Base-by-base conservation (phyloP, 805 yeast genomes). In the Kregervanrija pseudodelftensis region DNA sequence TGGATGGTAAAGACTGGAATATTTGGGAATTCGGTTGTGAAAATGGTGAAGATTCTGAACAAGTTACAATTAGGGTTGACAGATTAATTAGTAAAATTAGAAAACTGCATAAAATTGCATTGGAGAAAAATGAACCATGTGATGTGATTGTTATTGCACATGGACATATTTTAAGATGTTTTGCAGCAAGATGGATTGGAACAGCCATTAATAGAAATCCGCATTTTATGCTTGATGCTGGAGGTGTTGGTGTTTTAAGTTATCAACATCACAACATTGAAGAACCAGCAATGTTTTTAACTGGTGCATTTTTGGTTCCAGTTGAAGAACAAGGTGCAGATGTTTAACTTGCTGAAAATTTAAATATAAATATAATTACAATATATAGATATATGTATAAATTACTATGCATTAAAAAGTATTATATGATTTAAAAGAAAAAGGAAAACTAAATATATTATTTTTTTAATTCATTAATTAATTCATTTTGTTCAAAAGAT, bases 1-100 rank as follows among this genome's bases (percentile, higher is more conserved):
- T 85, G 35, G 76, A 69, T 38, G 50, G 65, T 11, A 56, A 57
- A 7, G 52, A 52, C 28, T 89, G 96, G 96, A 68, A 73, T 44
- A 89, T 91, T 60, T 90, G 96, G 95, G 65, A 79, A 49, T 89
- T 88, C 56, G 98, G 98, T 3, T 91, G 97, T 65, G 96, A 87
- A 60, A 80, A 80, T 51, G 98, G 97, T 49, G 98, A 91, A 63
- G 64, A 69, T 37, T 72, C 82, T 33, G 63, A 67, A 32, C 73
- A 88, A 42, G 85, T 91, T 37, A 80, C 82, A 2, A 68, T 68
- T 35, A 74, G 98, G 59, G 67, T 91, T 39, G 95, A 91, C 54
- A 61, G 76, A 33, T 74, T 82, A 40, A 86, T 91, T 56, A 70
- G 65, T 1, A 74, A 79, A 50, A 78, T 91, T 52, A 79, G 78